A percentile compares a stretch with the other conserved stretches of the same genome.
Evolutionary conservation across 1,284 basidiomycete genomes (phyloP).

Genomic region (Apiotrichum laibachii): DNA sequence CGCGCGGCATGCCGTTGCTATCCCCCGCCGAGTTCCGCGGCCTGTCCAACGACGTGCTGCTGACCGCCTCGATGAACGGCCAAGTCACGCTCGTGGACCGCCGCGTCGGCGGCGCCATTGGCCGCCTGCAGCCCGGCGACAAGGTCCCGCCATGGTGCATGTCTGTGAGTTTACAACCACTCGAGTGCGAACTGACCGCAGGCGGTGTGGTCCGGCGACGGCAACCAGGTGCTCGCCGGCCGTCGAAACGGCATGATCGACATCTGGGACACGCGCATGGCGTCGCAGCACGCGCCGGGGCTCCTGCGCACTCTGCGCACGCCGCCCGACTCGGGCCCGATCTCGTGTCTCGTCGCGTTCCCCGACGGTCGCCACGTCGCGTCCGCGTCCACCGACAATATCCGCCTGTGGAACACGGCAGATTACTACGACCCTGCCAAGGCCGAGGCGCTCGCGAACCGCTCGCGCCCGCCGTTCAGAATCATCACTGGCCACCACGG

Average conservation of each 20-base stretch:
- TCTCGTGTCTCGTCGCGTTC: slow-evolving; percentile 84
- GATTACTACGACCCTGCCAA: slow-evolving; percentile 66
- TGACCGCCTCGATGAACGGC: slow-evolving; percentile 89
- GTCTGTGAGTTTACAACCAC: slow-evolving; percentile 59
- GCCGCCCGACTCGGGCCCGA: slow-evolving; percentile 82
- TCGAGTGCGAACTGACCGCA: slow-evolving; percentile 38
- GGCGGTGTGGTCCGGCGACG: slow-evolving; percentile 93
- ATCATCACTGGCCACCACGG: slow-evolving; percentile 97
- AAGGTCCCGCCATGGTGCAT: slow-evolving; percentile 90
- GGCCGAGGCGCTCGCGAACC: slow-evolving; percentile 55
- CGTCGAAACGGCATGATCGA: slow-evolving; percentile 87
- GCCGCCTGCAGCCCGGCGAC: slow-evolving; percentile 78
- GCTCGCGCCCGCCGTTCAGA: slow-evolving; percentile 70
- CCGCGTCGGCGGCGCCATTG: slow-evolving; percentile 61
- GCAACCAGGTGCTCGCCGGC: slow-evolving; percentile 84
- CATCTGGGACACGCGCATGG: slow-evolving; percentile 84
- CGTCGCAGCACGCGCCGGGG: slow-evolving; percentile 61
- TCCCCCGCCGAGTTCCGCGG: slow-evolving; percentile 60
- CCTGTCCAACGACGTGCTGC: slow-evolving; percentile 77
- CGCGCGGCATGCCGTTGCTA: slow-evolving; percentile 50
- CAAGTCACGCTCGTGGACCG: slow-evolving; percentile 90
- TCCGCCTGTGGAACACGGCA: slow-evolving; percentile 88
- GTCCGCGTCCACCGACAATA: slow-evolving; percentile 87
- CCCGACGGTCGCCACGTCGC: slow-evolving; percentile 87
- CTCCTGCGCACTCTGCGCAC: slow-evolving; percentile 78